Percentiles rank a stretch among this genome's conserved stretches.
These are phyloP conservation scores for Nakaseomyces kungkrabaensis DNA, from an alignment of 1,139 yeast species.

Conservation along the genomic window DNA sequence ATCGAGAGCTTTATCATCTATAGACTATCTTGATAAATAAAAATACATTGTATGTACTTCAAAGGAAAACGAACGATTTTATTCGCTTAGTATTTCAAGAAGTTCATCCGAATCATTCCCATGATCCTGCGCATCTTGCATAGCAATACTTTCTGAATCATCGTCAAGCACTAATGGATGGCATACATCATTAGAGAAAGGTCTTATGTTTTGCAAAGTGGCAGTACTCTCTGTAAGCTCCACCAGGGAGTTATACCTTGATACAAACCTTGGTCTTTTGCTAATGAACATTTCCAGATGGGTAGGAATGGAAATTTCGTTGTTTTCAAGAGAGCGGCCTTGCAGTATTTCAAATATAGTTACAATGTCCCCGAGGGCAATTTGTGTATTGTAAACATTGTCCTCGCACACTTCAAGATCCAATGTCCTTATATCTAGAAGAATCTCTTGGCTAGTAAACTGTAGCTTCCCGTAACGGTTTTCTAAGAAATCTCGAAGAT, in stretches of 20 bases:
- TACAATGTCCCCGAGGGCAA: slow-evolving; percentile 26
- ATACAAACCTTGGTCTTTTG: slow-evolving; percentile 25
- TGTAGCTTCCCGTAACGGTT: slow-evolving; percentile 17
- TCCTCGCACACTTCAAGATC: slow-evolving; percentile 28
- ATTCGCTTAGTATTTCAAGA: slow-evolving; percentile 14
- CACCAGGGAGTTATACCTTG: slow-evolving; percentile 28
- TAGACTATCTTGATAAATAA: too few relatives aligned
- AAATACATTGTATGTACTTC: too few relatives aligned
- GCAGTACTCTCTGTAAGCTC: slow-evolving; percentile 28
- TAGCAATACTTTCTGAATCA: slow-evolving; percentile 4
- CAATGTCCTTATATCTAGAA: slow-evolving; percentile 19
- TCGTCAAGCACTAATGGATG: slow-evolving; percentile 29
- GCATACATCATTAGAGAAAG: slow-evolving; percentile 25
- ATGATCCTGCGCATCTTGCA: slow-evolving; percentile 5
- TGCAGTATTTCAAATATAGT: slow-evolving; percentile 24
- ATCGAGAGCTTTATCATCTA: too few relatives aligned
- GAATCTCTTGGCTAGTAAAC: slow-evolving; percentile 24
- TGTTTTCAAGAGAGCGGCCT: slow-evolving; percentile 19
- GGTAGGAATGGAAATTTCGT: slow-evolving; percentile 17
- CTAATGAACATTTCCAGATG: slow-evolving; percentile 15
- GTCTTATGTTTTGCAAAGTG: slow-evolving; percentile 23
- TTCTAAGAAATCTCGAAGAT: slow-evolving; percentile 22
- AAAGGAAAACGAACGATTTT: neutral
- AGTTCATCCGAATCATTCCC: slow-evolving; percentile 15
- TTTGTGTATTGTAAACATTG: slow-evolving; percentile 25